Evolutionary conservation across 2,329 filamentous ascomycete species (phyloP).

Genomic region (Didymella pomorum): DNA sequence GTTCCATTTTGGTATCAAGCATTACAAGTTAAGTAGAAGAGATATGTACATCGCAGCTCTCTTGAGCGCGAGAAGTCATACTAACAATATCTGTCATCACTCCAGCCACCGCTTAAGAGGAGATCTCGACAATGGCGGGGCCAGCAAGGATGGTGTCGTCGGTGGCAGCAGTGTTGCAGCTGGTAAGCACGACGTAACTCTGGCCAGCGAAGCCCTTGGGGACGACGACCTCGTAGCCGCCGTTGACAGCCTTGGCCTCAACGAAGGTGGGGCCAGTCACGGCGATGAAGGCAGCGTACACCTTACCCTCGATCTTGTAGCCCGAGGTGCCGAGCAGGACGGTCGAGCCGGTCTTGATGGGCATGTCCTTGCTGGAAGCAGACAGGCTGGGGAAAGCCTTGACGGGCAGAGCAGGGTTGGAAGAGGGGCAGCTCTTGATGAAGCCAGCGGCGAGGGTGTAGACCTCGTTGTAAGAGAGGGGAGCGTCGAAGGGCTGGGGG

Average conservation of each 20-base stretch:
- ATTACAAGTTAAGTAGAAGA: slow-evolving; percentile 17
- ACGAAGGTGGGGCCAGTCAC: slow-evolving; percentile 35
- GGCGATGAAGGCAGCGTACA: slow-evolving; percentile 38
- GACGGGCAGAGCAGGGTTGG: slow-evolving; percentile 65
- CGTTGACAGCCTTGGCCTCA: slow-evolving; percentile 24
- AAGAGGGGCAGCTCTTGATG: slow-evolving; percentile 65
- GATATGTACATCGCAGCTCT: slow-evolving; percentile 12
- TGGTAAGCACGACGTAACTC: slow-evolving; percentile 38
- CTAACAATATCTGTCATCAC: background rate
- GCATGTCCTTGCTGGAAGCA: slow-evolving; percentile 22
- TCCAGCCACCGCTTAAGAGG: background rate
- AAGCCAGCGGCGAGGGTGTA: slow-evolving; percentile 71
- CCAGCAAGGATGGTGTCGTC: slow-evolving; percentile 39
- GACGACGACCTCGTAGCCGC: slow-evolving; percentile 30
- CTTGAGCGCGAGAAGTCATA: background rate
- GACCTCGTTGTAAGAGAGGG: slow-evolving; percentile 66
- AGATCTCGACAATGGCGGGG: slow-evolving; percentile 35
- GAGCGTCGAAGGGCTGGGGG: slow-evolving; percentile 67
- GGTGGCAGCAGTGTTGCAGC: slow-evolving; percentile 35
- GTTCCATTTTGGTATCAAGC: slow-evolving; percentile 6
- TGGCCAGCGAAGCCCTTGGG: slow-evolving; percentile 36
- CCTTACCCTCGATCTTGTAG: slow-evolving; percentile 32
- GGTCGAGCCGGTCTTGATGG: slow-evolving; percentile 28
- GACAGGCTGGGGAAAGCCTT: slow-evolving; percentile 65
- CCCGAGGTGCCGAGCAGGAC: slow-evolving; percentile 25